A percentile compares a stretch with the other conserved stretches of the same genome.
phyloP scores from a whole-genome alignment of 129 eudicot genomes.

The Helianthus tuberosus region DNA sequence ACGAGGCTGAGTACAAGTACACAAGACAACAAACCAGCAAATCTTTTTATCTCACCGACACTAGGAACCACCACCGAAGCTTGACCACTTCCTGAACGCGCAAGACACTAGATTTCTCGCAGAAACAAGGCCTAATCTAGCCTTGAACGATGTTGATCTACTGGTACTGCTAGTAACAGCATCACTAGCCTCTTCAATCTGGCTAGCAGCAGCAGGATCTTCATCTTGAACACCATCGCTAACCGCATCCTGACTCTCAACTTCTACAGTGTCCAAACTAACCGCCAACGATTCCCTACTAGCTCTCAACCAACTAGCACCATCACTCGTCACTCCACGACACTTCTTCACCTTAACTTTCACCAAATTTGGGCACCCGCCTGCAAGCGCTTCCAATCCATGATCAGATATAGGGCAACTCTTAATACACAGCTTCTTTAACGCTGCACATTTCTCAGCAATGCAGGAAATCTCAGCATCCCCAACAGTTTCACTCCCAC shows the following conservation, averaged over 20 bases:
- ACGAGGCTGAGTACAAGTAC: too few relatives aligned
- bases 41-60: too few relatives aligned
- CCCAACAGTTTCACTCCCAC: slow-evolving; percentile 74
- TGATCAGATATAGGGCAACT: slow-evolving; percentile 74
- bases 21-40: too few relatives aligned
- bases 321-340: slow-evolving; percentile 53
- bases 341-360: slow-evolving; percentile 83
- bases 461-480: slow-evolving; percentile 67
- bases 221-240: too few relatives aligned
- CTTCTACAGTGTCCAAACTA: slow-evolving; percentile 53
- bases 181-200: slow-evolving; percentile 24
- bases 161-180: slow-evolving; percentile 32
- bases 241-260: slow-evolving; percentile 31
- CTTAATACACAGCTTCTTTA: slow-evolving; percentile 73
- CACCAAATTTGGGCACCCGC: slow-evolving; percentile 82
- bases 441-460: slow-evolving; percentile 61
- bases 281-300: slow-evolving; percentile 55
- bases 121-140: too few relatives aligned
- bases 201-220: too few relatives aligned
- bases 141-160: slow-evolving; percentile 52
- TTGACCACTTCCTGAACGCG: too few relatives aligned
- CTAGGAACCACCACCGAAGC: too few relatives aligned
- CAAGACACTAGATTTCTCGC: too few relatives aligned
- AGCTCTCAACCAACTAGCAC: slow-evolving; percentile 63
- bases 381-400: slow-evolving; percentile 73